Evolutionary conservation across 371 early-diverging fungal species (phyloP).

Genomic region (Mucor circinelloides): DNA sequence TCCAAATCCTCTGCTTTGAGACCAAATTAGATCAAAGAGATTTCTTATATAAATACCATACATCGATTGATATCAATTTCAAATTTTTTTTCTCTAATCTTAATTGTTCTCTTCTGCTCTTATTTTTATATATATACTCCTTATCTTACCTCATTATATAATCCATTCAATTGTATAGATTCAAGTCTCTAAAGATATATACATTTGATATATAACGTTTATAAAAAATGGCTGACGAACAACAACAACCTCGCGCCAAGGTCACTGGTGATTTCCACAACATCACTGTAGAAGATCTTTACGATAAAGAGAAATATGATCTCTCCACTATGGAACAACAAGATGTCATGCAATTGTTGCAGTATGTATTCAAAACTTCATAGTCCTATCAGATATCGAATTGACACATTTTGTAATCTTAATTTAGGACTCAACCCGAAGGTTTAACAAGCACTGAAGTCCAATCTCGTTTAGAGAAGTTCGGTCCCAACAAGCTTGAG

Average conservation of each 20-base stretch:
- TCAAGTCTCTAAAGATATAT: neutral
- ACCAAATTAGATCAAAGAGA: neutral
- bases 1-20: neutral
- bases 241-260: slow-evolving; percentile 26
- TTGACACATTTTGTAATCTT: neutral
- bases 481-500: slow-evolving; percentile 70
- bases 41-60: neutral
- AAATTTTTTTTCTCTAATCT: neutral
- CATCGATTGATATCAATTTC: neutral
- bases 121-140: neutral
- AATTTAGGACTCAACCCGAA: slow-evolving; percentile 50
- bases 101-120: neutral
- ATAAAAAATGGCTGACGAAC: slow-evolving; percentile 19
- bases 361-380: slow-evolving; percentile 41
- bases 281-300: slow-evolving; percentile 69
- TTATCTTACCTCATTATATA: neutral
- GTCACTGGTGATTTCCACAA: slow-evolving; percentile 33
- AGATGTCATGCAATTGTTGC: slow-evolving; percentile 70
- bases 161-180: neutral
- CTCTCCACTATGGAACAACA: slow-evolving; percentile 76
- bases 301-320: slow-evolving; percentile 80
- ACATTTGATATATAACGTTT: neutral
- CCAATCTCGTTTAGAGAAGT: slow-evolving; percentile 59
- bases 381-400: neutral
- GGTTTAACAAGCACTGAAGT: slow-evolving; percentile 70